A percentile compares a stretch with the other conserved stretches of the same genome.
phyloP scores from a whole-genome alignment of 2,329 filamentous ascomycete species.

The Fusarium hainanense region DNA sequence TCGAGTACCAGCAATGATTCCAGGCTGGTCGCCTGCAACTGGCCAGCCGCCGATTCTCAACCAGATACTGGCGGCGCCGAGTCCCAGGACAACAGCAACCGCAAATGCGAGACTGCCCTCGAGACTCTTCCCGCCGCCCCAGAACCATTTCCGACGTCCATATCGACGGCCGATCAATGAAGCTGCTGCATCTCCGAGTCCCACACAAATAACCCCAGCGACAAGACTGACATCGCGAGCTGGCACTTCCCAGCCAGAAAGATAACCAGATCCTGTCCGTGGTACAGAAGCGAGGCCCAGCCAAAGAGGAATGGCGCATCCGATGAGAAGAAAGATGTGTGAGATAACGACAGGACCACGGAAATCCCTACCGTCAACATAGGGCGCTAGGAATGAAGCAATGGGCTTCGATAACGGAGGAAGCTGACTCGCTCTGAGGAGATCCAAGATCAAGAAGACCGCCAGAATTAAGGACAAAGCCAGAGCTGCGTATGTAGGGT shows the following conservation, averaged over 20 bases:
- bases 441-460: constrained; percentile 87
- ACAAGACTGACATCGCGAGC: constrained; percentile 88
- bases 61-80: constrained; percentile 78
- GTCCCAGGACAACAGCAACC: constrained; percentile 78
- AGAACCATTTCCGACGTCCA: constrained; percentile 91
- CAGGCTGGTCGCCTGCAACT: constrained; percentile 57
- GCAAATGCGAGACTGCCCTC: constrained; percentile 89
- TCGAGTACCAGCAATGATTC: constrained; percentile 56
- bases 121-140: constrained; percentile 95
- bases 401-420: constrained; percentile 89
- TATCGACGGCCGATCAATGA: constrained; percentile 89
- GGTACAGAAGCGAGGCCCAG: constrained; percentile 78
- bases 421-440: constrained; percentile 89
- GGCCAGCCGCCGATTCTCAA: constrained; percentile 81
- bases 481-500: constrained; percentile 84
- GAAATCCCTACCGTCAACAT: constrained; percentile 93
- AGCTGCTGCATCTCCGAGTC: constrained; percentile 93
- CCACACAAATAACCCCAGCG: constrained; percentile 91
- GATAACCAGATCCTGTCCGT: constrained; percentile 65
- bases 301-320: constrained; percentile 95
- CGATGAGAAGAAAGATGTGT: constrained; percentile 94
- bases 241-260: constrained; percentile 79
- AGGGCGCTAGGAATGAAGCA: constrained; percentile 88
- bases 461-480: constrained; percentile 83
- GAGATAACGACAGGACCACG: constrained; percentile 94